phyloP scores from a whole-genome alignment of 176 grass and related monocot genomes.

The Hordeum marinum region DNA sequence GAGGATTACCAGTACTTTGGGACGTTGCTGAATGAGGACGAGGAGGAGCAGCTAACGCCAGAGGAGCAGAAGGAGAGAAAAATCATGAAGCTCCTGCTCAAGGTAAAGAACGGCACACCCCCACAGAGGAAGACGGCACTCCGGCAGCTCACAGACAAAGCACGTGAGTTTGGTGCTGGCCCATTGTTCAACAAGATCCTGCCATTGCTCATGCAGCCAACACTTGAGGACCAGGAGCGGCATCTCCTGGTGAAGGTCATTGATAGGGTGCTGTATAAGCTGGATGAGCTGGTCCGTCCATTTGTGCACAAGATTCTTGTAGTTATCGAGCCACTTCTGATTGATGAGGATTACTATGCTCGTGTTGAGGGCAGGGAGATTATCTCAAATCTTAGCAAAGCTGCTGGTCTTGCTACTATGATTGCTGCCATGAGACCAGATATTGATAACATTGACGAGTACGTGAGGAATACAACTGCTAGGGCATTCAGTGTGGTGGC shows the following conservation, averaged over 20 bases:
- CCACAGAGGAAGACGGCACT: conserved; percentile 89
- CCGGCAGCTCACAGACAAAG: conserved; percentile 90
- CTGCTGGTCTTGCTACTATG: conserved; percentile 95
- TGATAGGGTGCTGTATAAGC: conserved; percentile 92
- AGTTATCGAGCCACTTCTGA: conserved; percentile 90
- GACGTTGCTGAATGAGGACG: conserved; percentile 79
- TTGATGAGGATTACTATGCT: conserved; percentile 99
- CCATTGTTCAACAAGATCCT: conserved; percentile 96
- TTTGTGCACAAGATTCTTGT: conserved; percentile 99
- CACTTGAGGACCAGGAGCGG: conserved; percentile 87
- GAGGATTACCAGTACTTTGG: conserved; percentile 99
- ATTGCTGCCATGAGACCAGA: conserved; percentile 96
- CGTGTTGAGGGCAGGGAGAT: conserved; percentile 96
- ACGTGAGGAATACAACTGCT: conserved; percentile 96
- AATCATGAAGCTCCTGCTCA: conserved; percentile 85
- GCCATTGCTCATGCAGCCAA: conserved; percentile 95
- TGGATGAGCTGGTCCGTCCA: conserved; percentile 94
- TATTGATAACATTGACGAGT: conserved; percentile 98
- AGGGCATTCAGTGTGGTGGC: conserved; percentile 97
- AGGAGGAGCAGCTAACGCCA: conserved; percentile 83
- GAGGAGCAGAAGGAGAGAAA: conserved; percentile 97
- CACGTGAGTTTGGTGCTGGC: conserved; percentile 80
- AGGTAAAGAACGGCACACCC: conserved; percentile 87
- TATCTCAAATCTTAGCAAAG: conserved; percentile 98
- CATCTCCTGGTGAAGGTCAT: conserved; percentile 99